These are phyloP conservation scores for Beauveria asiatica DNA, from an alignment of 2,329 filamentous ascomycete species.

Conservation along the genomic window DNA sequence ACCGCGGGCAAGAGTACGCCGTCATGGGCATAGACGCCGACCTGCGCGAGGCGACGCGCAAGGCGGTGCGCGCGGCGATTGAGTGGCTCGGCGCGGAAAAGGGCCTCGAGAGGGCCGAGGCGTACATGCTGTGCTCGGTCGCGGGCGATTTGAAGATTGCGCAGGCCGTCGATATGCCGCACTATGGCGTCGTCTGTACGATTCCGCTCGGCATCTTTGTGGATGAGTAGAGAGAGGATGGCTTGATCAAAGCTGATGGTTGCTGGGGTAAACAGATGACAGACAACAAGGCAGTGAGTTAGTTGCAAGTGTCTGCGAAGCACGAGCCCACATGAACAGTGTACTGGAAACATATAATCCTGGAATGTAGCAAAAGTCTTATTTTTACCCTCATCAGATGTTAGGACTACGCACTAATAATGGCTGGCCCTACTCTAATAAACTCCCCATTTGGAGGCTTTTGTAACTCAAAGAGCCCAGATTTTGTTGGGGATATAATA, in stretches of 20 bases:
- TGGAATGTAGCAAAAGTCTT: neutral
- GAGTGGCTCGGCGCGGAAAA: constrained; percentile 39
- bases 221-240: constrained; percentile 3
- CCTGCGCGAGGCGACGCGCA: constrained; percentile 38
- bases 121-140: constrained; percentile 44
- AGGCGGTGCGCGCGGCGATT: constrained; percentile 38
- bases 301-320: neutral
- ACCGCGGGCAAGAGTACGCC: constrained; percentile 31
- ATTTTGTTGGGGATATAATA: too few relatives aligned
- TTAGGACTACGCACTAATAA: too few relatives aligned
- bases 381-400: too few relatives aligned
- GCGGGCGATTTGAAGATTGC: constrained; percentile 41
- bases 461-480: too few relatives aligned
- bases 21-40: constrained; percentile 39
- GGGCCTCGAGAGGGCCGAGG: constrained; percentile 35
- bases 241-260: neutral
- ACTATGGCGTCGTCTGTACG: constrained; percentile 41
- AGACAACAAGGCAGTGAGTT: neutral
- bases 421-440: neutral
- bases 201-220: constrained; percentile 40
- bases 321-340: neutral
- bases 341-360: too few relatives aligned
- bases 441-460: neutral
- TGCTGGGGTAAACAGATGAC: neutral
- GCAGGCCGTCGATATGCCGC: constrained; percentile 46